A percentile compares a stretch with the other conserved stretches of the same genome.
Conservation (phyloP, 495 filamentous ascomycete genomes). For the Achaetomiella virescens region DNA sequence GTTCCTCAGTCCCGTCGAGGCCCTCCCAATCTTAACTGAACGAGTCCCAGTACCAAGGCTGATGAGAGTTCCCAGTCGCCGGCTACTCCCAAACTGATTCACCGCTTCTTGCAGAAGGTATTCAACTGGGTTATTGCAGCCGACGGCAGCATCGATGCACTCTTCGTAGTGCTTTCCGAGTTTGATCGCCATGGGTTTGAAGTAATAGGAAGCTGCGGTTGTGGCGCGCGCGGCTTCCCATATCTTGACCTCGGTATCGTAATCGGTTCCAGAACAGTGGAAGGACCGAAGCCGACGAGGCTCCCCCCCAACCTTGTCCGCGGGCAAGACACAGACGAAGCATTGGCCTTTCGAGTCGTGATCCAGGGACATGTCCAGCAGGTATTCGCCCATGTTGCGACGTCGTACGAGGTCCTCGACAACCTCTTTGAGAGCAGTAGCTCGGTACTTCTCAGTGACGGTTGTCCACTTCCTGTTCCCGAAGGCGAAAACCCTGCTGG, state of each 20-base stretch:
- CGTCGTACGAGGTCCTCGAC: slow-evolving; percentile 11
- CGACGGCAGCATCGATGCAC: slow-evolving; percentile 27
- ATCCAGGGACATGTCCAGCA: background rate
- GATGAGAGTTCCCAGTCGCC: slow-evolving; percentile 12
- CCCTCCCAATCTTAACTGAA: background rate
- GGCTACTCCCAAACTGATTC: background rate
- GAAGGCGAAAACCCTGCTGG: slow-evolving; percentile 22
- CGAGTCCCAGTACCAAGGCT: slow-evolving; percentile 20
- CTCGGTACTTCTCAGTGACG: slow-evolving; percentile 9
- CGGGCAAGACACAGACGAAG: slow-evolving; percentile 16
- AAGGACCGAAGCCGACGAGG: slow-evolving; percentile 3
- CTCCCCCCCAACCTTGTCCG: background rate
- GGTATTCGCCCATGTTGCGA: background rate
- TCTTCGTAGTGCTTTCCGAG: background rate
- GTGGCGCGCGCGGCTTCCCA: slow-evolving; percentile 28
- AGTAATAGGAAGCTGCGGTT: slow-evolving; percentile 24
- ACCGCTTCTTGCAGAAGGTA: slow-evolving; percentile 18
- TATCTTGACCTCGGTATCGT: background rate
- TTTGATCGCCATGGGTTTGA: slow-evolving; percentile 15
- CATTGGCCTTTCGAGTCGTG: slow-evolving; percentile 7
- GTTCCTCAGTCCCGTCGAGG: background rate
- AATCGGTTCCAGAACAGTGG: background rate
- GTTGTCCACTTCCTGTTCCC: slow-evolving; percentile 20
- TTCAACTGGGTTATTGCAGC: slow-evolving; percentile 24
- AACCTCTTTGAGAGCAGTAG: slow-evolving; percentile 5